Conservation (phyloP, 1,284 basidiomycete species). For the Caloboletus inedulis region DNA sequence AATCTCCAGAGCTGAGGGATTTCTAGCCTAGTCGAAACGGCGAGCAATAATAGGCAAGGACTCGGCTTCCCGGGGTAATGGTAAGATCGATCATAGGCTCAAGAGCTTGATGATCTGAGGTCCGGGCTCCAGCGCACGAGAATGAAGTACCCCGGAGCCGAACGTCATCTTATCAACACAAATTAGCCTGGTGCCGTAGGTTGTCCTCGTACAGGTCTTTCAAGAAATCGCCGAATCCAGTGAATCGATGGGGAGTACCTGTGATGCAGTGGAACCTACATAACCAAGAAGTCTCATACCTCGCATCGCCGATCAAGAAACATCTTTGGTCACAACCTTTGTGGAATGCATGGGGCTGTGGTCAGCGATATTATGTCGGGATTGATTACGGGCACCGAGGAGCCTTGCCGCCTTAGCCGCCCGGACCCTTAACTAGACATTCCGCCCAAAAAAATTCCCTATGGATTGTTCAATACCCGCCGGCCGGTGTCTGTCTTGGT, state of each 20-base stretch:
- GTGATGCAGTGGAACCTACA: not conserved
- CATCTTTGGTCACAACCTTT: not conserved
- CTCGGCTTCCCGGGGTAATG: not conserved
- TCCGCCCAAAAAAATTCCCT: not conserved
- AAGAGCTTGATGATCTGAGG: not conserved
- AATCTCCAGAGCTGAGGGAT: not conserved
- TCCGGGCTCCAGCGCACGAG: not conserved
- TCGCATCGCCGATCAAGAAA: no score
- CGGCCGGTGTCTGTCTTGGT: not conserved
- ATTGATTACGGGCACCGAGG: no score
- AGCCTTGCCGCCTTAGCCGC: not conserved
- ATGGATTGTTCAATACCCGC: not conserved
- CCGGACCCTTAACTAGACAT: no score
- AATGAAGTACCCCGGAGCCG: not conserved
- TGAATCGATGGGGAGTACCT: not conserved
- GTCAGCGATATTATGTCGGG: no score
- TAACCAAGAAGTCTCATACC: not conserved
- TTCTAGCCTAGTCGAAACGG: not conserved
- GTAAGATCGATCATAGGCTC: not conserved
- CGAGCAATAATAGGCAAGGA: not conserved
- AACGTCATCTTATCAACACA: not conserved
- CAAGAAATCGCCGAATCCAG: slow-evolving; percentile 1
- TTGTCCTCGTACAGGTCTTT: not conserved
- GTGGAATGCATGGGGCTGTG: not conserved
- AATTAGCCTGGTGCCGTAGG: not conserved